These are phyloP conservation scores for Verticillium isaacii DNA, from an alignment of 2,329 filamentous ascomycete species.

Conservation along the genomic window DNA sequence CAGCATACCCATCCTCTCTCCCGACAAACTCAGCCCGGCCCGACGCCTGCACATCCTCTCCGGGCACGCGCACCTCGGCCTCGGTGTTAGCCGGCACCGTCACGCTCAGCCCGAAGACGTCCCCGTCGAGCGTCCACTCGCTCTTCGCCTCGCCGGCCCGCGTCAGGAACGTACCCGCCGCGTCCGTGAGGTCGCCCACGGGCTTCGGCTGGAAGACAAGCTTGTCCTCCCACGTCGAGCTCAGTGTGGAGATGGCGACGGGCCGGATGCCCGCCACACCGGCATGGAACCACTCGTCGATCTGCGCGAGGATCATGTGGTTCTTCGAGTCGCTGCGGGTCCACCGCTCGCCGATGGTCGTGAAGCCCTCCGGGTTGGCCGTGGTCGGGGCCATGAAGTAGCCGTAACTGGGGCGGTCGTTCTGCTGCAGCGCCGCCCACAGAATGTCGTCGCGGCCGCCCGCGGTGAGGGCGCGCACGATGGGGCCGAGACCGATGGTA, in stretches of 20 bases:
- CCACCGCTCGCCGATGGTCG: constrained; percentile 6
- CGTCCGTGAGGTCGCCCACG: not conserved
- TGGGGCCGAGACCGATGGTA: constrained; percentile 3
- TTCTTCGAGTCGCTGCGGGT: constrained; percentile 4
- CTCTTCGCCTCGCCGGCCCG: not conserved
- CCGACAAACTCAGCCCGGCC: not conserved
- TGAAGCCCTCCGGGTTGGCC: constrained; percentile 1
- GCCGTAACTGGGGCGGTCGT: constrained; percentile 1
- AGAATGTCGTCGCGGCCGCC: constrained; percentile 3
- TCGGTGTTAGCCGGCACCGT: constrained; percentile 1
- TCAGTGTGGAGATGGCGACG: not conserved
- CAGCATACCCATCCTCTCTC: not conserved
- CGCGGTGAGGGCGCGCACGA: not conserved
- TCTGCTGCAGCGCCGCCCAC: constrained; percentile 1
- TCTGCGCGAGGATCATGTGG: constrained; percentile 9
- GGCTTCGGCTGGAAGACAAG: constrained; percentile 3
- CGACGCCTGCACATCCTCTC: not conserved
- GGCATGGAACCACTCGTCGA: constrained; percentile 9
- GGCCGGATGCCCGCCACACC: constrained; percentile 3
- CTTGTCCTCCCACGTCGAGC: not conserved
- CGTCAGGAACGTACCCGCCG: not conserved
- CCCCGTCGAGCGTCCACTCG: not conserved
- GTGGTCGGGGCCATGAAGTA: constrained; percentile 3
- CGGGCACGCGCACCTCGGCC: constrained; percentile 1
- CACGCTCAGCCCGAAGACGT: not conserved